Percentiles rank a stretch among this genome's conserved stretches.
These are phyloP conservation scores for Xerocomellus amylosporus DNA, from an alignment of 768 basidiomycete genomes.

Conservation along the genomic window DNA sequence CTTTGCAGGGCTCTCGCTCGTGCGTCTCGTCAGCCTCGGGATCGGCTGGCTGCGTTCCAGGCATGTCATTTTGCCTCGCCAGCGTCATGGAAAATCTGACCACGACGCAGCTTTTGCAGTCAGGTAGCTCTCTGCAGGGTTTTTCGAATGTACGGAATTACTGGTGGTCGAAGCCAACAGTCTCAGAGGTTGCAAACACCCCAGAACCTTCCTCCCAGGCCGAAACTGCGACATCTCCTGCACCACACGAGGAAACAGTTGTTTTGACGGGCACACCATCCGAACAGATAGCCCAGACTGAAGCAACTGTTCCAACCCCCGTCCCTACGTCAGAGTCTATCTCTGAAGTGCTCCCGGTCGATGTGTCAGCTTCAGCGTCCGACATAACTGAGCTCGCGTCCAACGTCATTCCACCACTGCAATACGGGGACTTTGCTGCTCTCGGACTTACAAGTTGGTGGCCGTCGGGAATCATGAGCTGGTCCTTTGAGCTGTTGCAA, in stretches of 20 bases:
- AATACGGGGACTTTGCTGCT: constrained; percentile 70
- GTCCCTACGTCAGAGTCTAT: constrained; percentile 3
- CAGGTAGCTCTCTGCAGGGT: constrained; percentile 5
- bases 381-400: constrained; percentile 22
- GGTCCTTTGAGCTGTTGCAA: constrained; percentile 65
- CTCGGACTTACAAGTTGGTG: constrained; percentile 66
- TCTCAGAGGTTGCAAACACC: neutral
- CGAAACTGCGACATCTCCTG: neutral
- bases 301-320: neutral
- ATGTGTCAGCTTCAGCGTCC: constrained; percentile 7
- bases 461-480: constrained; percentile 61
- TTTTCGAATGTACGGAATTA: constrained; percentile 25
- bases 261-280: neutral
- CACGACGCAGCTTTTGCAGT: constrained; percentile 4
- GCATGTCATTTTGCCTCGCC: constrained; percentile 10
- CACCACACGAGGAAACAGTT: neutral
- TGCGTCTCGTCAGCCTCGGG: constrained; percentile 7
- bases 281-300: neutral
- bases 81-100: neutral
- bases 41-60: constrained; percentile 16
- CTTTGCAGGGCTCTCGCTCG: constrained; percentile 16
- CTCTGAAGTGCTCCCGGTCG: constrained; percentile 4
- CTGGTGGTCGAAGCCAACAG: constrained; percentile 32
- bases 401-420: constrained; percentile 45
- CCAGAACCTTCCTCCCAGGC: neutral